Conservation (phyloP, 352 stramenopile genomes). For the Globisporangium yorkense region DNA sequence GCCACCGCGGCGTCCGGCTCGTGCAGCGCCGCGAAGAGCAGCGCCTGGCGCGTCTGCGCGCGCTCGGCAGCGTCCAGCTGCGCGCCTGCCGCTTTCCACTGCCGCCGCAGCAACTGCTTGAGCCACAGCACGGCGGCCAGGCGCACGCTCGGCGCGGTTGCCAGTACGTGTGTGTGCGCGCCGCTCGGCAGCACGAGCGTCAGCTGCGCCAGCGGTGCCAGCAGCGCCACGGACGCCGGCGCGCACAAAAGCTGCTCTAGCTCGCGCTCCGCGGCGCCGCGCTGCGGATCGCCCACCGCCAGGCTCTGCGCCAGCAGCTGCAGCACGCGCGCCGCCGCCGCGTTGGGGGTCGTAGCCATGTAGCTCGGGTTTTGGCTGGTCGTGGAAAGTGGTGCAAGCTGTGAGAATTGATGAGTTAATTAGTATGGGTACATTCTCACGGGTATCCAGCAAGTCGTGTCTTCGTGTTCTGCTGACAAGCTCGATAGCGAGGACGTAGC, state of each 20-base stretch:
- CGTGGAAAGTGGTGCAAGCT: no score
- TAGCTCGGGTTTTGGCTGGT: neutral
- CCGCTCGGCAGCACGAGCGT: conserved; percentile 6
- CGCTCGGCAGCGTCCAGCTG: conserved; percentile 36
- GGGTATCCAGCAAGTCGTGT: no score
- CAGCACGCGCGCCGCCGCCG: conserved; percentile 23
- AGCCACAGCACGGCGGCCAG: conserved; percentile 72
- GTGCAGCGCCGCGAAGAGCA: conserved; percentile 66
- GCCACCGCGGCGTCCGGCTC: conserved; percentile 50
- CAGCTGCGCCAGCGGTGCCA: neutral
- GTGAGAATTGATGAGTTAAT: no score
- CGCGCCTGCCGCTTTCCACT: conserved; percentile 29
- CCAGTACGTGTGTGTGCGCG: conserved; percentile 23
- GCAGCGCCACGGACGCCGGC: conserved; percentile 12
- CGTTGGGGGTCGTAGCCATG: neutral
- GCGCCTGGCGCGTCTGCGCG: conserved; percentile 31
- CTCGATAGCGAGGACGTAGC: no score
- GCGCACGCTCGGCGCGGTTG: conserved; percentile 37
- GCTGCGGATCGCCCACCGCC: conserved; percentile 26
- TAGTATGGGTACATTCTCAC: no score
- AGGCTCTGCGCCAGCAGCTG: conserved; percentile 50
- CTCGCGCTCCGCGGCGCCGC: conserved; percentile 42
- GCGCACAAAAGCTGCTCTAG: conserved; percentile 44
- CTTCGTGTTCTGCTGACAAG: no score
- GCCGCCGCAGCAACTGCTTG: conserved; percentile 61